Percentiles rank a stretch among this genome's conserved stretches.
Conservation (phyloP, 768 basidiomycete genomes). For the Trametes meyenii region DNA sequence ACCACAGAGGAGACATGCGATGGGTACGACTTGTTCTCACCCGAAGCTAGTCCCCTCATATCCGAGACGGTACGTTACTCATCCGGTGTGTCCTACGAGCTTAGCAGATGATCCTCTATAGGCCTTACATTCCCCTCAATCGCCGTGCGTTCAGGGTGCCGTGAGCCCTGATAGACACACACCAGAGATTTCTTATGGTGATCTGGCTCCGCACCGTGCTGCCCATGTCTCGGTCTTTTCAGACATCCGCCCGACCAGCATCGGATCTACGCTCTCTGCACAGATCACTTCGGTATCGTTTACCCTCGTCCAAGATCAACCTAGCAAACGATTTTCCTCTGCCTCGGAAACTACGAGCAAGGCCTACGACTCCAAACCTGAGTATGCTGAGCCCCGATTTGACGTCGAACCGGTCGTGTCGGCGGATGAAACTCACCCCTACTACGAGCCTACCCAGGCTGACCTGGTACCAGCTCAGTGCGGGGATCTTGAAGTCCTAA, state of each 20-base stretch:
- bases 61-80: not conserved
- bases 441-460: too few relatives aligned
- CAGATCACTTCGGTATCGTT: slow-evolving; percentile 7
- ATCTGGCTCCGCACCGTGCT: not conserved
- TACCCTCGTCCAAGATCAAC: slow-evolving; percentile 17
- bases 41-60: not conserved
- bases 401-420: too few relatives aligned
- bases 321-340: slow-evolving; percentile 5
- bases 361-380: not conserved
- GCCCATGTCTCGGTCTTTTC: not conserved
- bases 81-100: not conserved
- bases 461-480: too few relatives aligned
- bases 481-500: too few relatives aligned
- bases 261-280: not conserved
- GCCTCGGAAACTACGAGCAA: not conserved
- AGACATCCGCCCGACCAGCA: slow-evolving; percentile 2
- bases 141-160: not conserved
- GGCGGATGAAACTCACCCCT: too few relatives aligned
- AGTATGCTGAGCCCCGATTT: too few relatives aligned
- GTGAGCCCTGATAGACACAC: not conserved
- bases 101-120: not conserved
- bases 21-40: not conserved
- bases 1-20: too few relatives aligned
- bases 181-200: not conserved
- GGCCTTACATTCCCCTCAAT: not conserved